phyloP scores from a whole-genome alignment of 495 filamentous ascomycete species.

The Evansstolkia leycettana region DNA sequence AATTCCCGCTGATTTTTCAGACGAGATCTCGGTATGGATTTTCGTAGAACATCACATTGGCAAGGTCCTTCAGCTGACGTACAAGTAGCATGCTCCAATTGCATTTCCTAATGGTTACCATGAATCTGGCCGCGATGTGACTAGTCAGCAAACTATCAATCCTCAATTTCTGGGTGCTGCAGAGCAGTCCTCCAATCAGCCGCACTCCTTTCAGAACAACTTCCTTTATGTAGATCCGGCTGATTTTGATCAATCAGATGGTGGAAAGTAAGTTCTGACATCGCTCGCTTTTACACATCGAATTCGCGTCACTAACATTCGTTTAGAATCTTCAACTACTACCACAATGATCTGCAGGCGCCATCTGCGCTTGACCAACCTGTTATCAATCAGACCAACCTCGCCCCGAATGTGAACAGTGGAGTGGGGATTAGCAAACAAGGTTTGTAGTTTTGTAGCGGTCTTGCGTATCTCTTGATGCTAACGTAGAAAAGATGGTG shows the following conservation, averaged over 20 bases:
- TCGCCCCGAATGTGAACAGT: neutral
- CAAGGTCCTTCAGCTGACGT: no score
- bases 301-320: neutral
- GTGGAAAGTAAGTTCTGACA: slow-evolving; percentile 15
- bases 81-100: slow-evolving; percentile 17
- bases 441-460: neutral
- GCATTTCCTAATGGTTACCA: slow-evolving; percentile 22
- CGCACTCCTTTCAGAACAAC: slow-evolving; percentile 11
- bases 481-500: no score
- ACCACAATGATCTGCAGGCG: slow-evolving; percentile 15
- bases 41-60: neutral
- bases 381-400: slow-evolving; percentile 1
- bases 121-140: slow-evolving; percentile 11
- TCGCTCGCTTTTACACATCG: neutral
- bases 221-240: slow-evolving; percentile 20
- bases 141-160: slow-evolving; percentile 27
- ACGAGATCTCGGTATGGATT: slow-evolving; percentile 14
- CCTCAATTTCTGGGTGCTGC: slow-evolving; percentile 23
- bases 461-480: no score
- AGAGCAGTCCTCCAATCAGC: slow-evolving; percentile 12
- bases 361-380: slow-evolving; percentile 1
- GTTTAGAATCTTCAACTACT: slow-evolving; percentile 17
- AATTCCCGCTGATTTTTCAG: slow-evolving; percentile 14
- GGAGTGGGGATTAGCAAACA: neutral
- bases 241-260: slow-evolving; percentile 13